These are phyloP conservation scores for Alternaria solani DNA, from an alignment of 2,329 filamentous ascomycete genomes.

Conservation along the genomic window DNA sequence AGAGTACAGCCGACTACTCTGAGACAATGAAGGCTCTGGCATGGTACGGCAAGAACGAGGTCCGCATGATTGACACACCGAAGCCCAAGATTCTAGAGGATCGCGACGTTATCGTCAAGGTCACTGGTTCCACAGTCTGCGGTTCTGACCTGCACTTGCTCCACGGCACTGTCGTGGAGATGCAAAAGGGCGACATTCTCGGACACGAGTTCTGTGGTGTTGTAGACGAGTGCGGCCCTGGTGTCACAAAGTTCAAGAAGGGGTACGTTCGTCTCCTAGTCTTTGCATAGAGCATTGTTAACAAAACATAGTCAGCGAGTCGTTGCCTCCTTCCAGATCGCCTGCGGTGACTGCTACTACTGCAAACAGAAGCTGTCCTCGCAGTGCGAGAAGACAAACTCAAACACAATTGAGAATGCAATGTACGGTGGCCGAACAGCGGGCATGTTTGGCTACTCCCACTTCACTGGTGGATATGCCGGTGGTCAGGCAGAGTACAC, in stretches of 20 bases:
- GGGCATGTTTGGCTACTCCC: constrained; percentile 66
- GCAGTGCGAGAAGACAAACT: constrained; percentile 81
- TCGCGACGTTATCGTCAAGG: constrained; percentile 79
- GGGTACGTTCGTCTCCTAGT: constrained; percentile 34
- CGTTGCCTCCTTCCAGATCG: constrained; percentile 87
- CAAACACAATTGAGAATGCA: constrained; percentile 72
- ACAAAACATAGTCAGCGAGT: constrained; percentile 63
- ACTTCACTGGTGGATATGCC: constrained; percentile 86
- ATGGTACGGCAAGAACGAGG: constrained; percentile 84
- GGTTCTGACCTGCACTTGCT: constrained; percentile 68
- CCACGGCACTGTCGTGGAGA: constrained; percentile 57
- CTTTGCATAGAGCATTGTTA: constrained; percentile 11
- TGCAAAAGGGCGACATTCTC: constrained; percentile 61
- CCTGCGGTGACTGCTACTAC: constrained; percentile 73
- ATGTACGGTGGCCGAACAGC: constrained; percentile 83
- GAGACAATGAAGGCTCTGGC: constrained; percentile 80
- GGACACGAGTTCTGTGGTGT: constrained; percentile 63
- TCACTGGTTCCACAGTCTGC: constrained; percentile 72
- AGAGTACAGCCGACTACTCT: constrained; percentile 55
- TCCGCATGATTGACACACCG: constrained; percentile 73
- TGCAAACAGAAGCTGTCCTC: constrained; percentile 81
- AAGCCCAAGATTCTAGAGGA: constrained; percentile 77
- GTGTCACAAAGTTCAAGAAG: constrained; percentile 54
- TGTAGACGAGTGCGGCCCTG: constrained; percentile 56
- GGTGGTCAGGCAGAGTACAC: constrained; percentile 90